Evolutionary conservation across 2,329 filamentous ascomycete genomes (phyloP).

Genomic region (Macrophomina phaseolina): DNA sequence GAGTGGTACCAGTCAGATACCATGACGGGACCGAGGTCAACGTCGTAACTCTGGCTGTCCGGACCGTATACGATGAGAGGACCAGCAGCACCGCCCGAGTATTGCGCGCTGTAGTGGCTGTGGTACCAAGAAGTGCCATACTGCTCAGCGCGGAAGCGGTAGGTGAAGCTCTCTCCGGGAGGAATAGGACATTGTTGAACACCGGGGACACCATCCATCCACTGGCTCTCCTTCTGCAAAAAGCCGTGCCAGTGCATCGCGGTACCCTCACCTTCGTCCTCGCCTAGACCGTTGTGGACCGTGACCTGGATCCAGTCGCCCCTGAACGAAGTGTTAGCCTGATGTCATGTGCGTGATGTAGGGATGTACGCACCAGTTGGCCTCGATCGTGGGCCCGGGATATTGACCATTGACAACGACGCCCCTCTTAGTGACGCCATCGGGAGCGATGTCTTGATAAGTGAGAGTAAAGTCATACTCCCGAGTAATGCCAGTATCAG

Average conservation of each 20-base stretch:
- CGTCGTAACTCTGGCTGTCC: constrained; percentile 34
- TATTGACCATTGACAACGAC: constrained; percentile 40
- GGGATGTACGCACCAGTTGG: constrained; percentile 41
- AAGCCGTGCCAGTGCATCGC: constrained; percentile 44
- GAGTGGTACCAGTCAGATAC: constrained; percentile 36
- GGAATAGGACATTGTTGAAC: constrained; percentile 44
- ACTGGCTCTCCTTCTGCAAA: constrained; percentile 40
- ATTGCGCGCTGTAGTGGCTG: constrained; percentile 39
- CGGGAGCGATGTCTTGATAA: constrained; percentile 32
- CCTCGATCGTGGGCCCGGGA: constrained; percentile 41
- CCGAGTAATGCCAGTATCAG: constrained; percentile 41
- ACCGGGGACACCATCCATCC: constrained; percentile 45
- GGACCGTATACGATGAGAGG: constrained; percentile 39
- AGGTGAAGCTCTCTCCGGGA: constrained; percentile 38
- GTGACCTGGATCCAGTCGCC: constrained; percentile 38
- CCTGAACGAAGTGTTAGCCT: constrained; percentile 29
- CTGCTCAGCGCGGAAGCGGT: constrained; percentile 39
- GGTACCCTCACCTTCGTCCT: constrained; percentile 40
- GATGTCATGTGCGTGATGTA: constrained; percentile 36
- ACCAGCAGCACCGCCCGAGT: constrained; percentile 37
- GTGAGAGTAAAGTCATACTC: constrained; percentile 29
- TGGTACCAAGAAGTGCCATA: constrained; percentile 38
- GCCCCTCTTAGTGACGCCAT: constrained; percentile 38
- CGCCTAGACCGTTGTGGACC: constrained; percentile 35
- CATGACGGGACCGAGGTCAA: constrained; percentile 37